Percentiles rank a stretch among this genome's conserved stretches.
These are phyloP conservation scores for Eimeria brunetti DNA, from an alignment of 169 alveolate species.

Conservation along the genomic window DNA sequence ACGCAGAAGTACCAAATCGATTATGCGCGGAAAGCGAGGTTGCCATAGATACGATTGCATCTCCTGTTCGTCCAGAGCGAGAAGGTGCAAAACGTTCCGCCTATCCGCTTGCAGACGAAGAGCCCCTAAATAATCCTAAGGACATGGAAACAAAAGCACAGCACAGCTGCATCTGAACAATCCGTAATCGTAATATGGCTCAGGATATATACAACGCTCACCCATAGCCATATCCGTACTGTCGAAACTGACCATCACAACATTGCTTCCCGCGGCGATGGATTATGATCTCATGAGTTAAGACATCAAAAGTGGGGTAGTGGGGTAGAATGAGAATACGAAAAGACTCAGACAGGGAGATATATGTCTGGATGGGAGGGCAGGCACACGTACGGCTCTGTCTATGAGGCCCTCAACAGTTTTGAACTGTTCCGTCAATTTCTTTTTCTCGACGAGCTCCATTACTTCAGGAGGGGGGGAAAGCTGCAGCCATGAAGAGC, in stretches of 20 bases:
- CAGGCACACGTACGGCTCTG: conserved; percentile 62
- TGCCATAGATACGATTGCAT: conserved; percentile 68
- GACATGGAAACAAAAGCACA: neutral
- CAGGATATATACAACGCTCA: neutral
- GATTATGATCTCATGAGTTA: neutral
- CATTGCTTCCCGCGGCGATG: neutral
- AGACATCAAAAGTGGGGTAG: neutral
- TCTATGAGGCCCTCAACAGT: conserved; percentile 78
- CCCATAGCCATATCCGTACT: neutral
- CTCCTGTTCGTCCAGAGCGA: conserved; percentile 69
- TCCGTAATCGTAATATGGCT: neutral
- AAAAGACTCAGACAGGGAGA: neutral
- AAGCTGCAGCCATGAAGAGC: conserved; percentile 70
- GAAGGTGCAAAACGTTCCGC: conserved; percentile 70
- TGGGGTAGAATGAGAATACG: too few relatives aligned
- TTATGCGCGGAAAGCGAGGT: conserved; percentile 65
- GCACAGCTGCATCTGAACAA: neutral
- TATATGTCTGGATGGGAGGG: neutral
- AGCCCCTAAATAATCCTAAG: conserved; percentile 76
- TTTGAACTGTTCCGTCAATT: conserved; percentile 76
- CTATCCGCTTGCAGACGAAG: conserved; percentile 76
- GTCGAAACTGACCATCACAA: neutral
- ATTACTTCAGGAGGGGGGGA: conserved; percentile 75
- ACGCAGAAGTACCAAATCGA: conserved; percentile 38
- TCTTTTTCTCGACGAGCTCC: conserved; percentile 77